phyloP scores from a whole-genome alignment of 176 grass and related monocot species.

The Hordeum marinum region DNA sequence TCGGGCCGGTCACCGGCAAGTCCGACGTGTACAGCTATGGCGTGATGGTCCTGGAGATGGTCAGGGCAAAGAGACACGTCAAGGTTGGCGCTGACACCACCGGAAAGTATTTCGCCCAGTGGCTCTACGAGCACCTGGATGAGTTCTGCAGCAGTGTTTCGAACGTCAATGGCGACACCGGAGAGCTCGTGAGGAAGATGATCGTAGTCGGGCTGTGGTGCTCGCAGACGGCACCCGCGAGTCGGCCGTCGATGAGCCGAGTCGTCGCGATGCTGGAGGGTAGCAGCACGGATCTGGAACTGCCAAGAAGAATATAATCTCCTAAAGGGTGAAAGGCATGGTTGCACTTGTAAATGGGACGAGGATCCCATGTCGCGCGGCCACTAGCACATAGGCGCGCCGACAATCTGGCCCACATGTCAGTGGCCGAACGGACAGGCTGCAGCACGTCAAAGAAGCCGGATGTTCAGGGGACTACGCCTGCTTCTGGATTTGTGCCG shows the following conservation, averaged over 20 bases:
- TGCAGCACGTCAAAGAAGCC: too few relatives aligned
- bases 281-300: neutral
- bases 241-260: constrained; percentile 41
- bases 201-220: constrained; percentile 58
- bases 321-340: neutral
- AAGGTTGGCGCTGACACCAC: neutral
- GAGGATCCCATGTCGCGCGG: too few relatives aligned
- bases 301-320: constrained; percentile 2
- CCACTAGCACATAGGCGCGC: too few relatives aligned
- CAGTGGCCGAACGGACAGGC: too few relatives aligned
- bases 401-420: too few relatives aligned
- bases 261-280: constrained; percentile 53
- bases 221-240: constrained; percentile 29
- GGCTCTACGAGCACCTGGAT: constrained; percentile 58
- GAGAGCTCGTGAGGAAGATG: constrained; percentile 39
- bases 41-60: constrained; percentile 49
- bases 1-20: constrained; percentile 41
- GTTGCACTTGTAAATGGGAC: neutral
- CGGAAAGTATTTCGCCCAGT: constrained; percentile 50
- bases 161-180: constrained; percentile 26
- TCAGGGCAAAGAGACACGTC: constrained; percentile 29
- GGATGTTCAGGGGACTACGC: neutral
- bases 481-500: neutral
- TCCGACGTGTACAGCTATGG: constrained; percentile 66
- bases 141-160: constrained; percentile 18